Evolutionary conservation across 2,329 filamentous ascomycete species (phyloP).

Genomic region (Calonectria fujianensis): DNA sequence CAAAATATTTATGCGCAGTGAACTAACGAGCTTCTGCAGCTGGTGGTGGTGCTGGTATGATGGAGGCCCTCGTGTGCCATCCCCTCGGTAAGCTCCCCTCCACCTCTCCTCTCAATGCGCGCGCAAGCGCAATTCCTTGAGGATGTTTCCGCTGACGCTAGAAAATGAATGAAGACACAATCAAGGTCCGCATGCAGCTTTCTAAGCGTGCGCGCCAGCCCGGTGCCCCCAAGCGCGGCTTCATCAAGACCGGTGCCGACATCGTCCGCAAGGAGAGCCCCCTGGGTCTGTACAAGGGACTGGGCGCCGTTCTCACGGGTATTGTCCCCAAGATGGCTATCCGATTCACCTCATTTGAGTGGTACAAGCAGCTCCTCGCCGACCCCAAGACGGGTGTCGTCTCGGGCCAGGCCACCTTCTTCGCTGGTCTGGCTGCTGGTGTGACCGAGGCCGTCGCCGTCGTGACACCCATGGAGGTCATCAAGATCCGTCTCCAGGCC

Average conservation of each 20-base stretch:
- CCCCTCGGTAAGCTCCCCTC: conserved; percentile 81
- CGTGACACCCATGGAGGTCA: conserved; percentile 98
- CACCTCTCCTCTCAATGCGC: conserved; percentile 24
- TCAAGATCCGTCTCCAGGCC: conserved; percentile 98
- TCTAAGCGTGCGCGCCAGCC: conserved; percentile 89
- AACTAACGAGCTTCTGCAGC: conserved; percentile 70
- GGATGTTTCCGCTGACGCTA: conserved; percentile 24
- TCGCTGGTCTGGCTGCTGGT: conserved; percentile 91
- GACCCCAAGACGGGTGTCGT: conserved; percentile 80
- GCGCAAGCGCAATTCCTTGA: conserved; percentile 26
- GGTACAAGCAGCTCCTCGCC: conserved; percentile 90
- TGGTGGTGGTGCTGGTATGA: conserved; percentile 98
- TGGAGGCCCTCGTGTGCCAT: conserved; percentile 98
- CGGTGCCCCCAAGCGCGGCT: conserved; percentile 90
- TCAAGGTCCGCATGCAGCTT: conserved; percentile 99
- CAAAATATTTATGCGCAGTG: conserved; percentile 42
- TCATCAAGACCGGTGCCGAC: conserved; percentile 88
- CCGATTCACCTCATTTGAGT: conserved; percentile 97
- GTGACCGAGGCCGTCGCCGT: conserved; percentile 97
- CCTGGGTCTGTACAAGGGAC: conserved; percentile 95
- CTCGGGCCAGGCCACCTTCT: conserved; percentile 80
- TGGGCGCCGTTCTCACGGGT: conserved; percentile 96
- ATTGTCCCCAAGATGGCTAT: conserved; percentile 99
- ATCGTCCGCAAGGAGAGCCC: conserved; percentile 94
- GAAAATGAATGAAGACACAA: conserved; percentile 80